Base-by-base conservation (phyloP, 331 rosid species). In the Telfairia occidentalis region DNA sequence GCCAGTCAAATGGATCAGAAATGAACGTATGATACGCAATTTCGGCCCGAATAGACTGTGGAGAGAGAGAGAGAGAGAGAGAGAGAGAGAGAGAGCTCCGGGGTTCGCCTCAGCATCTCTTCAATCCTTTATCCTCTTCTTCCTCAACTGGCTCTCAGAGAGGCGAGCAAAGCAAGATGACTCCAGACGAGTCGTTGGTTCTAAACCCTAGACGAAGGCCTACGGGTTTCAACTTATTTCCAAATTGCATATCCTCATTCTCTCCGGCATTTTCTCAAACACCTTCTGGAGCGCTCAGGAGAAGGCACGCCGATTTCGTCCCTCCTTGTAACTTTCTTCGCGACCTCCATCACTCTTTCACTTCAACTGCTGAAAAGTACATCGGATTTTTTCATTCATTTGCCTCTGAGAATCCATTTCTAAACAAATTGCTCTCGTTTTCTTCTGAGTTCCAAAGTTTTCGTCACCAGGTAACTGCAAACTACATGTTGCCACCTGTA, bases 351-450 rank as follows among this genome's bases (percentile, higher is more conserved):
- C 23, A 21, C 0, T 79, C 90, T 52, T 54, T 86, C 24, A 19
- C 76, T 42, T 76, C 87, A 12, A 80, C 85, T 2, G 78, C 87
- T 35, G 78, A 83, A 2, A 49, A 82, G 1, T 88, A 80, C 26
- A 30, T 85, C 83, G 6, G 9, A 6, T 61, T 79, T 1, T 50
- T 91, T 18, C 87, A 81, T 73, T 78, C 84, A 0, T 34, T 89
- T 71, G 89, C 92, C 61, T 73, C 87, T 28, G 87, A 82, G 63
- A 91, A 85, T 59, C 89, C 96, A 0, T 7, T 87, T 81, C 55
- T 89, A 76, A 83, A 84, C 57, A 90, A 83, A 74, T 5, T 89
- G 3, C 67, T 84, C 61, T 81, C 89, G 8, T 46, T 87, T 61
- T 81, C 84, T 34, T 72, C 83, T 18, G 79, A 91, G 24, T 88